Evolutionary conservation across 768 basidiomycete genomes (phyloP).

Genomic region (Hebeloma cylindrosporum): DNA sequence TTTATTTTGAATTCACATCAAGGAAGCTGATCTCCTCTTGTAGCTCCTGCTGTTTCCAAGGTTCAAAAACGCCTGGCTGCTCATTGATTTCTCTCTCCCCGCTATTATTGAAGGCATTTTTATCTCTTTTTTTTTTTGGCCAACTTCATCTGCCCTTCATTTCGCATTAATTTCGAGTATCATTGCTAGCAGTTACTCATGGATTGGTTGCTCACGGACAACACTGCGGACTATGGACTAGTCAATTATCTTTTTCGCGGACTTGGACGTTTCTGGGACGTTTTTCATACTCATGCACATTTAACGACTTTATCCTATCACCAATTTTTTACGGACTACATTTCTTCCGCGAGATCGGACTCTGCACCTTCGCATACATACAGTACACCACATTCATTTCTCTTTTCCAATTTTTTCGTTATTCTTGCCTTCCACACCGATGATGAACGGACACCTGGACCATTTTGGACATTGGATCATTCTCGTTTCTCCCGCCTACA

Average conservation of each 20-base stretch:
- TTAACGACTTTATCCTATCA: constrained; percentile 14
- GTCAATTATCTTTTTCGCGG: constrained; percentile 13
- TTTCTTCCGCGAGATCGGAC: constrained; percentile 26
- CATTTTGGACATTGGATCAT: constrained; percentile 20
- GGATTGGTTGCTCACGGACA: constrained; percentile 17
- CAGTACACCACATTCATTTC: constrained; percentile 10
- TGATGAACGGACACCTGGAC: constrained; percentile 18
- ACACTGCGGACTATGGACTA: constrained; percentile 19
- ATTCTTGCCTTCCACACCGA: not conserved
- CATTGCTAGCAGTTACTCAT: not conserved
- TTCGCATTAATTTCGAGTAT: constrained; percentile 6
- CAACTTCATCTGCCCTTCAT: not conserved
- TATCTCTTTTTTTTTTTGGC: constrained; percentile 13
- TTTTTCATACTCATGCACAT: constrained; percentile 13
- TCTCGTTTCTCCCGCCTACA: constrained; percentile 1
- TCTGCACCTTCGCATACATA: constrained; percentile 21
- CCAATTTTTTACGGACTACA: constrained; percentile 4
- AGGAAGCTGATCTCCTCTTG: not conserved
- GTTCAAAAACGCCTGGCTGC: constrained; percentile 41
- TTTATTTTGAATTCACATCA: not conserved
- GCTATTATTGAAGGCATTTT: constrained; percentile 7
- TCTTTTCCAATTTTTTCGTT: constrained; percentile 1
- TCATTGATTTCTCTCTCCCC: constrained; percentile 6
- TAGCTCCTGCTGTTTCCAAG: constrained; percentile 40
- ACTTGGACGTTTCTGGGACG: constrained; percentile 24